Evolutionary conservation across 768 basidiomycete species (phyloP).

Genomic region (Leccinum rimulosum): DNA sequence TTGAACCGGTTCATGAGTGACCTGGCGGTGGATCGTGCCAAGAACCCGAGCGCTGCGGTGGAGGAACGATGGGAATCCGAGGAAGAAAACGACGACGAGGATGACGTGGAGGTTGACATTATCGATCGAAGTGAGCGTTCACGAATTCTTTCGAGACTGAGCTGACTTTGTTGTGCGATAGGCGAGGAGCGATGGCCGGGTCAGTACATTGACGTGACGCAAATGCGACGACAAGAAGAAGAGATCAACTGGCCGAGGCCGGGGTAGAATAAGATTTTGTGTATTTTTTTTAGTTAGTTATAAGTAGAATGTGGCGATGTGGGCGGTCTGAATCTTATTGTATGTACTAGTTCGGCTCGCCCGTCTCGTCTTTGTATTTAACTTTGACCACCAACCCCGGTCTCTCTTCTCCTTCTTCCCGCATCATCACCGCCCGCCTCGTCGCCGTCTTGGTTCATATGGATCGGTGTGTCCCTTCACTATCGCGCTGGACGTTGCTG

Average conservation of each 20-base stretch:
- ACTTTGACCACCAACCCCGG: conserved; percentile 7
- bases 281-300: neutral
- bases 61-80: conserved; percentile 64
- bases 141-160: neutral
- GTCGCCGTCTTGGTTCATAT: conserved; percentile 16
- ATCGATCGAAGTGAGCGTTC: conserved; percentile 66
- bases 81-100: conserved; percentile 55
- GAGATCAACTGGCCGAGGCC: conserved; percentile 74
- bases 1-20: conserved; percentile 78
- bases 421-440: conserved; percentile 5
- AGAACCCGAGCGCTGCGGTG: conserved; percentile 54
- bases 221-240: conserved; percentile 53
- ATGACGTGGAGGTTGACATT: conserved; percentile 49
- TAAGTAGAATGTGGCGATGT: conserved; percentile 12
- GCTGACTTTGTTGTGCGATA: conserved; percentile 27
- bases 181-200: conserved; percentile 71
- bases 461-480: conserved; percentile 32
- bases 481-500: conserved; percentile 12
- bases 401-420: neutral
- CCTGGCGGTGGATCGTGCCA: conserved; percentile 67
- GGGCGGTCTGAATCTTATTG: conserved; percentile 2
- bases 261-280: conserved; percentile 33
- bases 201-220: conserved; percentile 73
- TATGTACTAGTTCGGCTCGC: conserved; percentile 14
- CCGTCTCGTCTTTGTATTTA: conserved; percentile 14